These are phyloP conservation scores for Thozetella sp. DNA, from an alignment of 495 filamentous ascomycete genomes.

Conservation along the genomic window DNA sequence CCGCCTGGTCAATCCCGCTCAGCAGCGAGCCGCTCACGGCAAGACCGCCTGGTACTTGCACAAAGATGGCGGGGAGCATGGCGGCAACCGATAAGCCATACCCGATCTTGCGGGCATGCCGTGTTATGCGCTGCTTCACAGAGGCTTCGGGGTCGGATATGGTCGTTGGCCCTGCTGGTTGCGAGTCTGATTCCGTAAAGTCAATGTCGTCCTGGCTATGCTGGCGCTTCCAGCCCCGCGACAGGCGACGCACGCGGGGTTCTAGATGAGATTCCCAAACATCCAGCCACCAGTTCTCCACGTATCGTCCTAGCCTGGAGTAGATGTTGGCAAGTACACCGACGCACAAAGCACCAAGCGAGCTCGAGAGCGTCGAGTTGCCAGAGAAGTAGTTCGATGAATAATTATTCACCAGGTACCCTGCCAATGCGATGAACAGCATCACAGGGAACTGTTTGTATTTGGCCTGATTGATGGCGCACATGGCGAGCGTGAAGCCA, in stretches of 20 bases:
- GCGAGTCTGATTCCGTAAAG: neutral
- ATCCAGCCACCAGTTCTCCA: conserved; percentile 27
- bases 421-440: conserved; percentile 78
- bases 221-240: conserved; percentile 7
- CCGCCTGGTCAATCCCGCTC: conserved; percentile 71
- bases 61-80: conserved; percentile 85
- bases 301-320: conserved; percentile 64
- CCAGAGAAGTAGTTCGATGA: conserved; percentile 68
- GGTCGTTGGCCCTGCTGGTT: neutral
- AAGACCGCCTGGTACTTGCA: conserved; percentile 83
- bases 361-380: conserved; percentile 82
- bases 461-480: conserved; percentile 86
- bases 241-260: conserved; percentile 17
- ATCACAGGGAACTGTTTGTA: conserved; percentile 73
- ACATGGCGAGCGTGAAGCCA: conserved; percentile 80
- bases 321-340: conserved; percentile 89
- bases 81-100: conserved; percentile 79
- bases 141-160: neutral
- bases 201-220: neutral
- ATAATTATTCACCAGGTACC: conserved; percentile 89
- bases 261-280: conserved; percentile 26
- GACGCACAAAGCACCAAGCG: conserved; percentile 83
- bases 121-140: neutral
- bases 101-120: conserved; percentile 23
- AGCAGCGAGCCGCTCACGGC: conserved; percentile 78